These are phyloP conservation scores for Candida saitoana DNA, from an alignment of 805 yeast genomes.

Conservation along the genomic window DNA sequence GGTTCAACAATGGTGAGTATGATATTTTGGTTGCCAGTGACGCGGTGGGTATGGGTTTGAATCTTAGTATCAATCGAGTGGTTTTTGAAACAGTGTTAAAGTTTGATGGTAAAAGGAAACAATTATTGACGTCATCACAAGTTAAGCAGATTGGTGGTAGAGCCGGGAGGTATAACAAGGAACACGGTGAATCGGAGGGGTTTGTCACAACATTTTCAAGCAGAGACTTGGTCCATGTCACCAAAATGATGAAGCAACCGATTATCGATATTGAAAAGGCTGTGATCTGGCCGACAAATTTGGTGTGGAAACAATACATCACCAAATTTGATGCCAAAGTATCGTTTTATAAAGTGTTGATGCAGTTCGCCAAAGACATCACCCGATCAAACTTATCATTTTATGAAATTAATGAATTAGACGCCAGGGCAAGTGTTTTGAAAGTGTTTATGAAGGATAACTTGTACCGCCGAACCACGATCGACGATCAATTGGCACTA, in stretches of 20 bases:
- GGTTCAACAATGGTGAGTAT: conserved; percentile 73
- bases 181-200: conserved; percentile 37
- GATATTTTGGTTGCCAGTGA: conserved; percentile 92
- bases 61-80: conserved; percentile 75
- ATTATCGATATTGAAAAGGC: conserved; percentile 56
- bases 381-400: conserved; percentile 13
- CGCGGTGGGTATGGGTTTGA: conserved; percentile 97
- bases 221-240: conserved; percentile 43
- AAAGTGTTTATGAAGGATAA: conserved; percentile 37
- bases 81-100: conserved; percentile 67
- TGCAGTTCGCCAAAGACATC: conserved; percentile 44
- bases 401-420: conserved; percentile 37
- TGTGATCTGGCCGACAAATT: conserved; percentile 74
- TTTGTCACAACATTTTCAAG: conserved; percentile 51
- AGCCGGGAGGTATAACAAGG: conserved; percentile 72
- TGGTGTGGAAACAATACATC: conserved; percentile 62
- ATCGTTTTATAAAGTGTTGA: conserved; percentile 43
- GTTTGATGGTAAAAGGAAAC: conserved; percentile 58
- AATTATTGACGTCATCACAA: conserved; percentile 55
- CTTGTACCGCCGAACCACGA: conserved; percentile 26
- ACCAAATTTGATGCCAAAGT: conserved; percentile 54
- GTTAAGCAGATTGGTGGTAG: conserved; percentile 94
- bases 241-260: conserved; percentile 46
- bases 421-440: conserved; percentile 38
- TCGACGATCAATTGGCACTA: conserved; percentile 55